These are phyloP conservation scores for Dendrobium officinale DNA, from an alignment of 106 monocot genomes.

Conservation along the genomic window DNA sequence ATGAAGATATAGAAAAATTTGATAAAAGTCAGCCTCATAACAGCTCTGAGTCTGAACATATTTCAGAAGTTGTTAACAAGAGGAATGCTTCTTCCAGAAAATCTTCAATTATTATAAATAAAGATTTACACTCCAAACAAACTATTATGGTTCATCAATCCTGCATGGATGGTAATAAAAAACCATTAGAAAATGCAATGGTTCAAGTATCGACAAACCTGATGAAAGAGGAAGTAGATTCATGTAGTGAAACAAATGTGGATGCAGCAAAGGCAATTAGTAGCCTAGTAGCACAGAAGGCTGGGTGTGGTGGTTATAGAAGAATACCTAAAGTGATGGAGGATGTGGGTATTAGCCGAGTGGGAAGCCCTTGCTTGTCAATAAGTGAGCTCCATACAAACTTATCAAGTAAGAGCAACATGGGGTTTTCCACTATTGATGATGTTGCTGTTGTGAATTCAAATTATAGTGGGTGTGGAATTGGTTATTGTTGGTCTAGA, in stretches of 20 bases:
- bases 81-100: constrained; percentile 18
- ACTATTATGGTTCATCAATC: constrained; percentile 21
- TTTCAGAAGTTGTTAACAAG: constrained; percentile 14
- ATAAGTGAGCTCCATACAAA: constrained; percentile 27
- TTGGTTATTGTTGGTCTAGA: constrained; percentile 86
- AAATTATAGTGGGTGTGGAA: constrained; percentile 75
- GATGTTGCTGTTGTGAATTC: constrained; percentile 54
- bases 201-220: constrained; percentile 5
- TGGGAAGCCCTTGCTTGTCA: constrained; percentile 68
- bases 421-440: constrained; percentile 19
- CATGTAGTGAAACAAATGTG: constrained; percentile 22
- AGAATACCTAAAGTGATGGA: constrained; percentile 19
- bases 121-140: constrained; percentile 18
- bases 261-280: constrained; percentile 17
- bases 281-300: constrained; percentile 25
- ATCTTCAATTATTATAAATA: constrained; percentile 28
- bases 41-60: constrained; percentile 27
- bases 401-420: constrained; percentile 24
- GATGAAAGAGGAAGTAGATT: constrained; percentile 60
- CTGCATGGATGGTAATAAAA: constrained; percentile 11
- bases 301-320: constrained; percentile 14
- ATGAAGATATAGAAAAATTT: constrained; percentile 9
- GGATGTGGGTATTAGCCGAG: constrained; percentile 34
- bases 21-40: constrained; percentile 21
- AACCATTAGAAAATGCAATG: constrained; percentile 17